Evolutionary conservation across 257 asterid genomes (phyloP).

Genomic region (Jasminum sambac): DNA sequence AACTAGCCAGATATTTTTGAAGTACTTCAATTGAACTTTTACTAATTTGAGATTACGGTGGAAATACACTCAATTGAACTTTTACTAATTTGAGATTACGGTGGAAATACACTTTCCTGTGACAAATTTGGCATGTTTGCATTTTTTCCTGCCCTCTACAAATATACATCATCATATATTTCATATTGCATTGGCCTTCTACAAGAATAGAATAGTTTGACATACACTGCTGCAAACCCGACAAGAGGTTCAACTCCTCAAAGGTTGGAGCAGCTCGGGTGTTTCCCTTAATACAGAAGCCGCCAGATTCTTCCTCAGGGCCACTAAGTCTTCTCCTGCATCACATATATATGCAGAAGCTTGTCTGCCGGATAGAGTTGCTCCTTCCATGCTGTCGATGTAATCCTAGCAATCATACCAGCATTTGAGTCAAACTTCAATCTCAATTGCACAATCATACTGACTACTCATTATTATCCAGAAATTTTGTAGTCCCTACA

Average conservation of each 20-base stretch:
- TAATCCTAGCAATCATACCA: slow-evolving; percentile 60
- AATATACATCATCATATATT: not conserved
- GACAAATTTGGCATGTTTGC: not conserved
- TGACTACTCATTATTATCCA: too few species aligned
- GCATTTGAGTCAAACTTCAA: not conserved
- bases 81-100: not conserved
- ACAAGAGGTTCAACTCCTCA: slow-evolving; percentile 59
- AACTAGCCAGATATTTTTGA: too few species aligned
- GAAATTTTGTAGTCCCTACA: too few species aligned
- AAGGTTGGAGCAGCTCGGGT: slow-evolving; percentile 29
- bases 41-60: not conserved
- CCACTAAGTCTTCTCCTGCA: slow-evolving; percentile 80
- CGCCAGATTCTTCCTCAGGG: slow-evolving; percentile 45
- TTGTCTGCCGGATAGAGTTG: slow-evolving; percentile 93
- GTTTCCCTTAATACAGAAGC: slow-evolving; percentile 28
- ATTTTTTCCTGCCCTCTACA: not conserved
- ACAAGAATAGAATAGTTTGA: not conserved
- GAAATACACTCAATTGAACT: too few species aligned
- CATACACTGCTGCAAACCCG: slow-evolving; percentile 22
- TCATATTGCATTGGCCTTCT: not conserved
- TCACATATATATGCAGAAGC: slow-evolving; percentile 81
- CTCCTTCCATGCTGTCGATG: slow-evolving; percentile 99
- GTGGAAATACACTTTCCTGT: not conserved
- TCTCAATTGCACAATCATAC: too few species aligned
- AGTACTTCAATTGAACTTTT: too few species aligned